Conservation (phyloP, 768 basidiomycete species). For the Suillus lakei region DNA sequence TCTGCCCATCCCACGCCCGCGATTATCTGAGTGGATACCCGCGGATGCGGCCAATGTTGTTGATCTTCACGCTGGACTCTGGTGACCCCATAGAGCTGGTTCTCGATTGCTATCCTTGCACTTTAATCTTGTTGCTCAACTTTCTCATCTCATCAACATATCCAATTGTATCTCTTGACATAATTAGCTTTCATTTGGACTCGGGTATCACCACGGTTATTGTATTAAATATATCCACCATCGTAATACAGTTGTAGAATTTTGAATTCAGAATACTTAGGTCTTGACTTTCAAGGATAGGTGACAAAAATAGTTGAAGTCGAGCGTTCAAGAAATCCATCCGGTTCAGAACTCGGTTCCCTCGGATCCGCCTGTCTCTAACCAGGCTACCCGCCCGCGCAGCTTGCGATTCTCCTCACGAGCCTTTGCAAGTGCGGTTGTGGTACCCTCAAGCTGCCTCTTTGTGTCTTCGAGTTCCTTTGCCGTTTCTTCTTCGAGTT, state of each 20-base stretch:
- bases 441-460: constrained; percentile 50
- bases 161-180: constrained; percentile 7
- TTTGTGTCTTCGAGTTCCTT: constrained; percentile 55
- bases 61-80: constrained; percentile 24
- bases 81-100: constrained; percentile 19
- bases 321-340: background rate
- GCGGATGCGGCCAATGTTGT: constrained; percentile 43
- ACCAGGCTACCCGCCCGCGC: constrained; percentile 40
- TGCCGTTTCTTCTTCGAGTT: constrained; percentile 60
- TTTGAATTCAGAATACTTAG: constrained; percentile 3
- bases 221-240: constrained; percentile 2
- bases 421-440: constrained; percentile 46
- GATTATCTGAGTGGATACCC: constrained; percentile 55
- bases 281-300: background rate
- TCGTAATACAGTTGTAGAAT: constrained; percentile 8
- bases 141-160: background rate
- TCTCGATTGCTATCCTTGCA: constrained; percentile 1
- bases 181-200: background rate
- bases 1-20: constrained; percentile 58
- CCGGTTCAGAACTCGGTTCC: constrained; percentile 34
- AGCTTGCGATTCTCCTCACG: constrained; percentile 62
- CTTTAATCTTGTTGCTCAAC: background rate
- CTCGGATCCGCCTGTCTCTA: constrained; percentile 40
- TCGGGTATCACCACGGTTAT: background rate
- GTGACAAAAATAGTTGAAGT: constrained; percentile 10